Percentiles rank a stretch among this genome's conserved stretches.
These are phyloP conservation scores for Rasamsonia emersonii DNA, from an alignment of 2,329 filamentous ascomycete species.

Conservation along the genomic window DNA sequence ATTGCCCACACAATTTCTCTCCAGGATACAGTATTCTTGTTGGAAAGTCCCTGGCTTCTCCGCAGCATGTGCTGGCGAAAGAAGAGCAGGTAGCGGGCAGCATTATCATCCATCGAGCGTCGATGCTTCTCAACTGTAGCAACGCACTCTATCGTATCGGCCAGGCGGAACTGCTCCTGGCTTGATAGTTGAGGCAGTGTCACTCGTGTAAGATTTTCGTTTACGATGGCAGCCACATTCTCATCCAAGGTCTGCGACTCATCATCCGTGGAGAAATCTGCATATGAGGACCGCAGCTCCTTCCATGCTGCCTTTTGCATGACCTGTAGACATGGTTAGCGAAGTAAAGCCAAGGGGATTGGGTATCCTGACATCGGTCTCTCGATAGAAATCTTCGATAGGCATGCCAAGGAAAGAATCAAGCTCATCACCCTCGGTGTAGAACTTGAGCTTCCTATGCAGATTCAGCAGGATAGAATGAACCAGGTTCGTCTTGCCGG, in stretches of 20 bases:
- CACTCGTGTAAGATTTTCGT: conserved; percentile 65
- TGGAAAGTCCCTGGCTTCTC: conserved; percentile 51
- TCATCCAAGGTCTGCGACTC: conserved; percentile 62
- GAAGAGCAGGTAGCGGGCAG: conserved; percentile 77
- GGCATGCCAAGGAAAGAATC: conserved; percentile 64
- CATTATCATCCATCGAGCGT: conserved; percentile 83
- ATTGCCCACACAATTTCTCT: conserved; percentile 40
- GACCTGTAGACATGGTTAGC: conserved; percentile 16
- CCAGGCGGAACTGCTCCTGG: conserved; percentile 76
- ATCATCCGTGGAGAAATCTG: conserved; percentile 41
- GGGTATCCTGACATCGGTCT: conserved; percentile 10
- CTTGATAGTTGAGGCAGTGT: conserved; percentile 72
- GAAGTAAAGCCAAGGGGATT: conserved; percentile 13
- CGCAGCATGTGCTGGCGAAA: conserved; percentile 72
- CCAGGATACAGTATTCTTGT: conserved; percentile 54
- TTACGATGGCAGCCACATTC: conserved; percentile 59
- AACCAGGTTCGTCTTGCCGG: conserved; percentile 65
- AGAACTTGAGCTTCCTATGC: conserved; percentile 70
- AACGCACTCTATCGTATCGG: conserved; percentile 76
- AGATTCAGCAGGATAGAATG: conserved; percentile 65
- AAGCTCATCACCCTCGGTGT: conserved; percentile 68
- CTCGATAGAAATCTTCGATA: conserved; percentile 40
- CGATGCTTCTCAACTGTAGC: conserved; percentile 78
- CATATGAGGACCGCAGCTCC: conserved; percentile 44
- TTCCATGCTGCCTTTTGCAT: conserved; percentile 37